Base-by-base conservation (phyloP, 2,329 filamentous ascomycete genomes). In the Trichoderma sp. region DNA sequence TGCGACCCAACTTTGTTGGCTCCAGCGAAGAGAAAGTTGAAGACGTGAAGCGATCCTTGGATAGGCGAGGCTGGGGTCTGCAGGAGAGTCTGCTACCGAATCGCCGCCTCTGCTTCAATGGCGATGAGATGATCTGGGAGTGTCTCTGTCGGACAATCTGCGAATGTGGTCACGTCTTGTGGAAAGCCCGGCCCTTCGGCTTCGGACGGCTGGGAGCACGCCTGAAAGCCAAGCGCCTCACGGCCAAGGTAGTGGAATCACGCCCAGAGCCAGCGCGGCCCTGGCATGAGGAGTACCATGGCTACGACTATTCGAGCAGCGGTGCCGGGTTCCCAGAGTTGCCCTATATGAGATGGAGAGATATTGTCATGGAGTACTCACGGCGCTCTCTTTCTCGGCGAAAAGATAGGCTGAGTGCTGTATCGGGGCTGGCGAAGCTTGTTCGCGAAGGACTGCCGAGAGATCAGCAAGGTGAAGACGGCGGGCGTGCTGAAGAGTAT, bases 321-420 rank as follows among this genome's bases (percentile, higher is more conserved):
- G 6, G 28, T 19, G 17, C 19, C 1, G 28, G 28, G 3, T 54
- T 24, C 21, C 51, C 51, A 1, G 9, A 54, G 19, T 41, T n/a
- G 6, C n/a, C 51, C 34, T 54, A 54, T 39, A 54, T 7, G 39
- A 54, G 51, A 54, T 54, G 51, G 51, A 54, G 51, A 19, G 51
- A 54, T 1, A 17, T 54, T 21, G 51, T 54, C 2, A 0, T 3
- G 12, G 51, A 54, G 3, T 41, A 54, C n/a, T 34, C 51, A 10
- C n/a, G 24, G 19, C 51, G 51, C 3, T 7, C 1, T 41, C 30
- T 54, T 21, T 21, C 14, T 5, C 30, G 17, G 19, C 28, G 5
- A 54, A 54, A 54, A 3, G 51, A 54, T 17, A 54, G 15, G n/a
- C 7, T 54, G 6, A 54, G 14, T 19, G 51, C 51, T 15, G 51